These are phyloP conservation scores for Syzygium grande DNA, from an alignment of 345 rosid species.

Conservation along the genomic window DNA sequence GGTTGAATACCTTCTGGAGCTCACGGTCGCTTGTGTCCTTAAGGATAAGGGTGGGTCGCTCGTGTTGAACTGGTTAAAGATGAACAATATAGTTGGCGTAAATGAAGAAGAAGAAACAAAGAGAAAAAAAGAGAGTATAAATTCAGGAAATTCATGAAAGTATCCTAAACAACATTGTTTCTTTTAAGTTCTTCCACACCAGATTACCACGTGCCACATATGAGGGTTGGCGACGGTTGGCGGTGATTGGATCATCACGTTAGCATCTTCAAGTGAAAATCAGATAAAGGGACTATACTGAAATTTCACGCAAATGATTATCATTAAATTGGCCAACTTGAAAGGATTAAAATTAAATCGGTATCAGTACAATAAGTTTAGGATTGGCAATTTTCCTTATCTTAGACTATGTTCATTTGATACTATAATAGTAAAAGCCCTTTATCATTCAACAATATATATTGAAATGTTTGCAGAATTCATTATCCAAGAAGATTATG, in stretches of 20 bases:
- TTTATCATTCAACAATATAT: not conserved
- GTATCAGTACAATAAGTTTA: rapidly evolving
- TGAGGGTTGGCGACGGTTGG: rapidly evolving
- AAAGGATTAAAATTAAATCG: not conserved
- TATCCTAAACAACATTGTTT: rapidly evolving
- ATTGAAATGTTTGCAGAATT: not conserved
- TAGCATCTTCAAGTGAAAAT: not conserved
- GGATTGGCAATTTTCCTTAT: not conserved
- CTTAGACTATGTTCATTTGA: not conserved
- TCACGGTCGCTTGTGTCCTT: not conserved
- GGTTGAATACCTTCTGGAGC: not conserved
- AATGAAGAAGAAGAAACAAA: not conserved
- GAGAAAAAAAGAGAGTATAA: not conserved
- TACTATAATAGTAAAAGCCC: not conserved
- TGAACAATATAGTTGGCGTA: not conserved
- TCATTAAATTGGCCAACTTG: not conserved
- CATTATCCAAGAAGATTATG: not conserved
- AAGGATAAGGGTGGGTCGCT: not conserved
- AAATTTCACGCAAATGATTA: not conserved
- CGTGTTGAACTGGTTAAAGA: not conserved
- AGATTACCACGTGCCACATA: not conserved
- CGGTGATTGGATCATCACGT: not conserved
- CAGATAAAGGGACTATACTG: not conserved
- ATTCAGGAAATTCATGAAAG: not conserved
- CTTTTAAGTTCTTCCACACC: not conserved